phyloP scores from a whole-genome alignment of 2,329 filamentous ascomycete species.

The Beauveria brongniartii region DNA sequence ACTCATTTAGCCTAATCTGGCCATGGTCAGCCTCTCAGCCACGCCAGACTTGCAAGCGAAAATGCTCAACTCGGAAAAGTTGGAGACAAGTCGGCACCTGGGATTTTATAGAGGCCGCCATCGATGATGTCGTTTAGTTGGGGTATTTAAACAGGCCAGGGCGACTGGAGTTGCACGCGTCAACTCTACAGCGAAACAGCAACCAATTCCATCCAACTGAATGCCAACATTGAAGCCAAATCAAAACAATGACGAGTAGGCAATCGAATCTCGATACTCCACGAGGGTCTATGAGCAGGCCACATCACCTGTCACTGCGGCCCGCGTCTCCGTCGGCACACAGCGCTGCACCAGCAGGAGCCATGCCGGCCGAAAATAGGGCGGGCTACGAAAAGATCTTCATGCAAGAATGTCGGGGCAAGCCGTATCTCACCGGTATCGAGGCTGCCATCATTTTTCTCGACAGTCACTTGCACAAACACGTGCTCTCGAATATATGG shows the following conservation, averaged over 20 bases:
- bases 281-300: neutral
- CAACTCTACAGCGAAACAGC: too few relatives aligned
- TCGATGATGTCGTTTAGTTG: neutral
- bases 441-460: conserved; percentile 16
- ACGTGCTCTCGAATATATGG: conserved; percentile 17
- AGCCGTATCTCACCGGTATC: conserved; percentile 15
- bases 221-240: neutral
- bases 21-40: neutral
- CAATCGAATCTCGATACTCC: neutral
- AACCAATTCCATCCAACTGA: too few relatives aligned
- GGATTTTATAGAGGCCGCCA: neutral
- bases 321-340: neutral
- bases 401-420: neutral
- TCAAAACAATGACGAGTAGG: neutral
- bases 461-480: conserved; percentile 13
- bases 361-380: neutral
- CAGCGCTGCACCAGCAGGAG: neutral
- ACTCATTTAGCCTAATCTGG: neutral
- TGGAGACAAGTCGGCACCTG: neutral
- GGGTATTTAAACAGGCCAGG: neutral
- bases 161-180: neutral
- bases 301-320: neutral
- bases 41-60: neutral
- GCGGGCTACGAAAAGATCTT: neutral
- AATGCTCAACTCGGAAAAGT: neutral